These are phyloP conservation scores for Huntiella moniliformis DNA, from an alignment of 2,329 filamentous ascomycete genomes.

Conservation along the genomic window DNA sequence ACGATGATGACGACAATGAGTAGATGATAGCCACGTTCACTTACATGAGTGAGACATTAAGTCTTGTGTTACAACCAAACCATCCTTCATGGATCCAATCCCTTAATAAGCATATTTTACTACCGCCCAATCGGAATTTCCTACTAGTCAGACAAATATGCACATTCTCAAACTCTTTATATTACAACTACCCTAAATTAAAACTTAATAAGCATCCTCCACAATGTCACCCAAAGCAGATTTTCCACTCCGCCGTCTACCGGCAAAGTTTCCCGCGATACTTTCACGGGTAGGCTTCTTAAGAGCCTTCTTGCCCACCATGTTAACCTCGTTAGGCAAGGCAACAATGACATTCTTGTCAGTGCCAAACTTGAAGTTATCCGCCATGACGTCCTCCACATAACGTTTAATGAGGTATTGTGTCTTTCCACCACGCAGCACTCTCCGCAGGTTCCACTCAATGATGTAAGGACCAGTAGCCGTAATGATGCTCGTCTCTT, in stretches of 20 bases:
- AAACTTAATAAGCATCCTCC: constrained; percentile 39
- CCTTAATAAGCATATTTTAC: too few species aligned
- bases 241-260: constrained; percentile 41
- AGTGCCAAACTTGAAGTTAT: constrained; percentile 93
- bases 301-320: constrained; percentile 74
- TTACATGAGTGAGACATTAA: too few species aligned
- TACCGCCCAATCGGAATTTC: too few species aligned
- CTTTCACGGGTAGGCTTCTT: constrained; percentile 83
- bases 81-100: too few species aligned
- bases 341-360: constrained; percentile 98
- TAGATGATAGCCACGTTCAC: background rate
- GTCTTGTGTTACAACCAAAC: too few species aligned
- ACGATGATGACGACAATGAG: constrained; percentile 2
- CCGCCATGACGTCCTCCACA: constrained; percentile 83
- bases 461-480: constrained; percentile 93
- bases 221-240: constrained; percentile 70
- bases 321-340: constrained; percentile 91
- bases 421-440: constrained; percentile 61
- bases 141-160: too few species aligned
- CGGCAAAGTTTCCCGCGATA: constrained; percentile 46
- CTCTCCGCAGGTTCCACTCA: constrained; percentile 88
- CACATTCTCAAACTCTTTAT: background rate
- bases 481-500: constrained; percentile 89
- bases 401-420: constrained; percentile 96
- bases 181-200: background rate